Base-by-base conservation (phyloP, 768 basidiomycete species). In the Amanita subjunquillea region DNA sequence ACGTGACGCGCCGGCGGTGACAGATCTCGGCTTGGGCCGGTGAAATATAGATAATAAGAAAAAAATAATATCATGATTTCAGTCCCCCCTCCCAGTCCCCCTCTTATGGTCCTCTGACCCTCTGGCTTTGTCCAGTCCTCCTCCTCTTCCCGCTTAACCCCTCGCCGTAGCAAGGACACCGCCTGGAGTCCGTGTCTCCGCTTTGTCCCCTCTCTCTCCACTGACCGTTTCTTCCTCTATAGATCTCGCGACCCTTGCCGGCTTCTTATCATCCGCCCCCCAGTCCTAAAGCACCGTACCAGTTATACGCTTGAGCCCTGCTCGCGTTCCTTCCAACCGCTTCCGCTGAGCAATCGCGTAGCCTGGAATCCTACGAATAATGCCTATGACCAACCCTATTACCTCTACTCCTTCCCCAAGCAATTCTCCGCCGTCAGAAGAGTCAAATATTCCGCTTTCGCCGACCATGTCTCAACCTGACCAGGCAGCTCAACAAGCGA, bases 241-340 rank as follows among this genome's bases (percentile, higher is more conserved):
- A 88, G 84, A 79, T 78, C 88, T 91, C 87, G 87, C 87, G 87
- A 91, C 88, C 88, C 89, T 91, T 90, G 83, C 76, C 85, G 86
- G 85, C 82, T 72, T 78, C 85, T 75, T 68, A 70, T 68, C 60
- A 63, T 78, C 85, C 76, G 69, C 69, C 59, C 56, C 53, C 58
- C 58, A 55, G 25, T 59, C 60, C 65, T 66, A 66, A 67, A 69
- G 65, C 63, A 67, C 63, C 48, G 34, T 46, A 34, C 59, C 62
- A 67, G 29, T 17, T 40, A 38, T 48, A 70, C 80, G 82, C 82
- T 84, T 80, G 82, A 85, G 85, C 77, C 65, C 72, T 65, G 77
- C 83, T 85, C 83, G 82, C 82, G 74, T 67, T 59, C 54, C 48
- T 42, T 48, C 42, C 29, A 40, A 29, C 65, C 68, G 67, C 64